These are phyloP conservation scores for Nicotiana tomentosiformis DNA, from an alignment of 257 asterid genomes.

Conservation along the genomic window DNA sequence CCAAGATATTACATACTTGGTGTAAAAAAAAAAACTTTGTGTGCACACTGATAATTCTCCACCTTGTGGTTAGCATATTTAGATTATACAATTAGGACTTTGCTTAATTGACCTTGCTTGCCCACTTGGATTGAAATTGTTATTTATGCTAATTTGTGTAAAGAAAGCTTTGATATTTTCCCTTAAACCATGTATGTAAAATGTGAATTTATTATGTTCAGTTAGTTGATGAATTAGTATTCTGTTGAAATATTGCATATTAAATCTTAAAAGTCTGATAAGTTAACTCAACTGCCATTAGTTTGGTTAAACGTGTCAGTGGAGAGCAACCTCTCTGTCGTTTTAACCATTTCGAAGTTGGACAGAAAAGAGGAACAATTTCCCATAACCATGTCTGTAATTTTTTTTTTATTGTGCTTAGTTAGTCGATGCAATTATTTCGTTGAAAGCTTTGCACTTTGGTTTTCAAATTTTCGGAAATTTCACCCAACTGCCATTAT, in stretches of 20 bases:
- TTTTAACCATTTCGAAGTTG: no score
- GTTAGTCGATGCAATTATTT: not conserved
- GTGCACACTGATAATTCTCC: not conserved
- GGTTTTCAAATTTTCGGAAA: not conserved
- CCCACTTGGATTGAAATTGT: not conserved
- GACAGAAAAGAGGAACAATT: not conserved
- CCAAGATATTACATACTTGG: no score
- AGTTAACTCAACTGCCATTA: not conserved
- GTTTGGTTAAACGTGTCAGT: not conserved
- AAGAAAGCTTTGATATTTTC: not conserved
- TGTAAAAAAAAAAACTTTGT: no score
- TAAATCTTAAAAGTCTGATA: not conserved
- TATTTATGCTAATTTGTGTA: not conserved
- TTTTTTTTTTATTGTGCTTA: not conserved
- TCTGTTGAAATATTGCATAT: not conserved
- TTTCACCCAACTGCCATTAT: not conserved
- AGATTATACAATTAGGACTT: not conserved
- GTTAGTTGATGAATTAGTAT: not conserved
- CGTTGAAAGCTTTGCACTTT: not conserved
- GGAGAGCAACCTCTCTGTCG: not conserved
- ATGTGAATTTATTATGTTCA: not conserved
- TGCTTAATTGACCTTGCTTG: not conserved
- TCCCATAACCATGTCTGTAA: not conserved
- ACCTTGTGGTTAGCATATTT: not conserved
- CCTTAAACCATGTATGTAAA: not conserved